Evolutionary conservation across 805 yeast species (phyloP).

Genomic region (Metschnikowia similis): DNA sequence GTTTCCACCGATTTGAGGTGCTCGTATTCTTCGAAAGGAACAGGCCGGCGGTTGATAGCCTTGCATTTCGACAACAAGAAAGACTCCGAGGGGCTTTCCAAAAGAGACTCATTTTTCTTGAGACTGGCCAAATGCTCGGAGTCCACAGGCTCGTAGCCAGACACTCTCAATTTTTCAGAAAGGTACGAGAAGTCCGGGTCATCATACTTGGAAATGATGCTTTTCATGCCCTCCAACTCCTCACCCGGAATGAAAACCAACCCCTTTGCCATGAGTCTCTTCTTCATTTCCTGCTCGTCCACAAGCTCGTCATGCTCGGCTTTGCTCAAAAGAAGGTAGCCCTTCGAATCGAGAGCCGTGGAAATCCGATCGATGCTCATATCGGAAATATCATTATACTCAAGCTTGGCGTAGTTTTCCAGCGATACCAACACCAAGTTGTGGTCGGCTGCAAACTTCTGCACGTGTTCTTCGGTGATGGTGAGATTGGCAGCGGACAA

Average conservation of each 20-base stretch:
- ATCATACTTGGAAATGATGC: conserved; percentile 10
- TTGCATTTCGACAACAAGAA: conserved; percentile 23
- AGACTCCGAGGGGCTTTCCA: conserved; percentile 21
- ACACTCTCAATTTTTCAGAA: conserved; percentile 15
- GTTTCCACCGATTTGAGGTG: conserved; percentile 15
- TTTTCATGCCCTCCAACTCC: conserved; percentile 18
- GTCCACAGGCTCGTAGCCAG: conserved; percentile 16
- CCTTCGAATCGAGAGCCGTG: conserved; percentile 21
- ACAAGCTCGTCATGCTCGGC: conserved; percentile 26
- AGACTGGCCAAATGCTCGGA: conserved; percentile 11
- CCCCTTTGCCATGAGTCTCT: conserved; percentile 26
- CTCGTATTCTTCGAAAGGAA: conserved; percentile 17
- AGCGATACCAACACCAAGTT: conserved; percentile 29
- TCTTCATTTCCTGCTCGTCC: conserved; percentile 34
- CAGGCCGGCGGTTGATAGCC: conserved; percentile 14
- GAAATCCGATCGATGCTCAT: conserved; percentile 23
- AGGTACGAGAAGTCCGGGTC: conserved; percentile 24
- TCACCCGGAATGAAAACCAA: conserved; percentile 28
- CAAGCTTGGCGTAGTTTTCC: conserved; percentile 30
- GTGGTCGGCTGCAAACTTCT: conserved; percentile 31
- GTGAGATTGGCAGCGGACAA: conserved; percentile 13
- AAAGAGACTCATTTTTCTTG: conserved; percentile 10
- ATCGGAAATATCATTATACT: conserved; percentile 21
- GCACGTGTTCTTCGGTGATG: conserved; percentile 23
- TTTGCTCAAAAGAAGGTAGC: conserved; percentile 24